These are phyloP conservation scores for Ephemerocybe angulata DNA, from an alignment of 768 basidiomycete genomes.

Conservation along the genomic window DNA sequence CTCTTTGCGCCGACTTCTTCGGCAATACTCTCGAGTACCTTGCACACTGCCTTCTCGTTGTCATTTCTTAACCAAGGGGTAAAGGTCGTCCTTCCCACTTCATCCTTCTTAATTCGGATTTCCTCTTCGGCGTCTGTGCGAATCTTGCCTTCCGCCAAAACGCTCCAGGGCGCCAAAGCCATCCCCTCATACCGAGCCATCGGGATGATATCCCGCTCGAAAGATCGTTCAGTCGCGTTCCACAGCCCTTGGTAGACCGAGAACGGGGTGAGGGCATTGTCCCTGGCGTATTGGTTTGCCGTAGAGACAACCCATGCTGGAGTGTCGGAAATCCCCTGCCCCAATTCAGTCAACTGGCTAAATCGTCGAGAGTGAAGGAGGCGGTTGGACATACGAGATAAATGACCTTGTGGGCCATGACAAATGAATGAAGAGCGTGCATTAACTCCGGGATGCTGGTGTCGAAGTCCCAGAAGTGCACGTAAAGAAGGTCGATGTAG, in stretches of 20 bases:
- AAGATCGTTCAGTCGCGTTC: constrained; percentile 10
- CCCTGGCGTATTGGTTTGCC: constrained; percentile 14
- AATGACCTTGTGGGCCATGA: constrained; percentile 46
- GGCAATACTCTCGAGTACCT: constrained; percentile 44
- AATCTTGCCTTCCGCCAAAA: constrained; percentile 39
- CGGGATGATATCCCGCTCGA: constrained; percentile 18
- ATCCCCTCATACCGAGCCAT: constrained; percentile 36
- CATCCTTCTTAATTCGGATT: background rate
- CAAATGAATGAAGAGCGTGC: constrained; percentile 49
- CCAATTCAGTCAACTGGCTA: constrained; percentile 11
- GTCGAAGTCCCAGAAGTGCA: constrained; percentile 48
- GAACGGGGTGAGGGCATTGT: constrained; percentile 13
- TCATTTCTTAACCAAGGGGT: constrained; percentile 24
- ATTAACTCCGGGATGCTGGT: constrained; percentile 54
- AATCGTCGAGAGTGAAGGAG: too few species aligned
- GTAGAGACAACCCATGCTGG: constrained; percentile 12
- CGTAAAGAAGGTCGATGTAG: constrained; percentile 35
- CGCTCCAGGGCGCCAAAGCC: constrained; percentile 31
- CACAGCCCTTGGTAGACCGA: constrained; percentile 12
- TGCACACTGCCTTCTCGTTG: constrained; percentile 22
- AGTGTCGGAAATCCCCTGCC: constrained; percentile 17
- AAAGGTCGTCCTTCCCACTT: constrained; percentile 12
- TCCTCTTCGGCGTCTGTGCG: constrained; percentile 37
- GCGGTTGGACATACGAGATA: constrained; percentile 33
- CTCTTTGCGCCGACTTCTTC: constrained; percentile 40